phyloP scores from a whole-genome alignment of 257 asterid species.

The Scutellaria baicalensis region DNA sequence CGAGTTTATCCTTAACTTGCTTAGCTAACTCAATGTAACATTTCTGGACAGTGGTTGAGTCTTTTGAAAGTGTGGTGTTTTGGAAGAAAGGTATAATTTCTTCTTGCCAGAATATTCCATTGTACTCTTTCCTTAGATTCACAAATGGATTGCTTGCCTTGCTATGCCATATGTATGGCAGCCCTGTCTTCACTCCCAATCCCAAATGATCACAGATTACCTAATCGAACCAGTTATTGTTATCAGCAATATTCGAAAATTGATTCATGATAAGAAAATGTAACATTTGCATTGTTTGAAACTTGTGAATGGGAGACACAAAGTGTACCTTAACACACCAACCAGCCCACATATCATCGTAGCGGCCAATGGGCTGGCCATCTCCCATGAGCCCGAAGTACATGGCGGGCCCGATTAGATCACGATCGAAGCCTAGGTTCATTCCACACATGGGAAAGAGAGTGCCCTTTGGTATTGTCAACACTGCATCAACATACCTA shows the following conservation, averaged over 20 bases:
- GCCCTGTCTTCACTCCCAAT: constrained; percentile 78
- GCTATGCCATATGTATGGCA: constrained; percentile 95
- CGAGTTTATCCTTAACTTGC: constrained; percentile 74
- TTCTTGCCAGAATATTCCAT: constrained; percentile 95
- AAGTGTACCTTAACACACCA: constrained; percentile 75
- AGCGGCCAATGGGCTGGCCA: constrained; percentile 93
- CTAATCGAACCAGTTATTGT: too few relatives aligned
- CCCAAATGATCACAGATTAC: constrained; percentile 90
- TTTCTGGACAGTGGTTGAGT: constrained; percentile 73
- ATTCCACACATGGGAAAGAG: constrained; percentile 95
- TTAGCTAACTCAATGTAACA: constrained; percentile 65
- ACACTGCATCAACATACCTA: constrained; percentile 77
- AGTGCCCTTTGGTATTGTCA: constrained; percentile 92
- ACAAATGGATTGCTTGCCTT: constrained; percentile 94
- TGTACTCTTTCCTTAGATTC: constrained; percentile 75
- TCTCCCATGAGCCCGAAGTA: constrained; percentile 96
- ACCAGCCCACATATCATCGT: constrained; percentile 99
- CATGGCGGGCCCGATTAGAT: constrained; percentile 91
- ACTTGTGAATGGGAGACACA: not conserved
- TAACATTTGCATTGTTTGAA: too few relatives aligned
- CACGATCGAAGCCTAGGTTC: constrained; percentile 85
- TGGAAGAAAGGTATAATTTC: constrained; percentile 93
- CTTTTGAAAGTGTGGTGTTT: constrained; percentile 47
- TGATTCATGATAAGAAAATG: not conserved
- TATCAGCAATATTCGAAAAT: too few relatives aligned